Conservation (phyloP, 2,329 filamentous ascomycete species). For the Claviceps digitariae region DNA sequence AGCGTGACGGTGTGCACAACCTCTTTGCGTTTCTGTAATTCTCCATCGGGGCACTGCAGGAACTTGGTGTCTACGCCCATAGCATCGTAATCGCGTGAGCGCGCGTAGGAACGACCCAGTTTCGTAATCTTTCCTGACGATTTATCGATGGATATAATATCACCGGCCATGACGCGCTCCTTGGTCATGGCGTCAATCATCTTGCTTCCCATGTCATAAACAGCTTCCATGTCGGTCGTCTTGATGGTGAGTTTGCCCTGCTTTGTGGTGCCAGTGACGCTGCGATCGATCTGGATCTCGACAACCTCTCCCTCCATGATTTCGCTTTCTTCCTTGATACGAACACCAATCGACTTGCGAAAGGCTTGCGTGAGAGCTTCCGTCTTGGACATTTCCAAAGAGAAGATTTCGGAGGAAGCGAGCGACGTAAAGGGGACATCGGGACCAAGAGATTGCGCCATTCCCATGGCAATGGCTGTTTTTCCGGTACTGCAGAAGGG, state of each 20-base stretch:
- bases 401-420: constrained; percentile 94
- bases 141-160: constrained; percentile 98
- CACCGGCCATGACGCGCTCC: constrained; percentile 95
- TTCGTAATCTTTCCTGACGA: constrained; percentile 97
- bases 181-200: constrained; percentile 99
- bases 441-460: constrained; percentile 87
- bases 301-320: constrained; percentile 99
- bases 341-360: constrained; percentile 92
- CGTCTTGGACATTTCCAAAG: constrained; percentile 98
- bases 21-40: constrained; percentile 93
- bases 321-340: constrained; percentile 98
- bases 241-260: constrained; percentile 99
- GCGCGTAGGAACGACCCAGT: constrained; percentile 84
- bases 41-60: constrained; percentile 91
- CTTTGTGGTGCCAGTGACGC: constrained; percentile 91
- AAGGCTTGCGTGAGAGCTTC: constrained; percentile 98
- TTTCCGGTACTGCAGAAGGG: constrained; percentile 67
- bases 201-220: constrained; percentile 98
- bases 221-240: constrained; percentile 98
- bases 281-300: constrained; percentile 95
- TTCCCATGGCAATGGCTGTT: constrained; percentile 96
- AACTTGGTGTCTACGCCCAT: constrained; percentile 99
- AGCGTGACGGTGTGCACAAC: constrained; percentile 93
- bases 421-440: constrained; percentile 96
- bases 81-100: constrained; percentile 94